Percentiles rank a stretch among this genome's conserved stretches.
Evolutionary conservation across 2,329 filamentous ascomycete genomes (phyloP).

Genomic region (Ophiostoma sp.): DNA sequence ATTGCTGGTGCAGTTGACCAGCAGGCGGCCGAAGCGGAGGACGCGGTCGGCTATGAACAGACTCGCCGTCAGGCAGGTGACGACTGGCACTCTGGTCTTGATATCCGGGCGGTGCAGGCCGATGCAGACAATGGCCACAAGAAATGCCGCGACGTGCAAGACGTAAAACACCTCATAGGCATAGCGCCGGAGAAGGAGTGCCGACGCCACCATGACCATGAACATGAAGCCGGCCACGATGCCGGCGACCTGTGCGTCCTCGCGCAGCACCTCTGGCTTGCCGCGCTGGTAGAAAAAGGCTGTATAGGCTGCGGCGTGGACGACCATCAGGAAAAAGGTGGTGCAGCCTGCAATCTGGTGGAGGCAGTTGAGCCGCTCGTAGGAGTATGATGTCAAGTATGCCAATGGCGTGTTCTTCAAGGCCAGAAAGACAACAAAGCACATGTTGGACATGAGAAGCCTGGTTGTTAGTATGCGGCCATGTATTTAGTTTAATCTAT

Average conservation of each 20-base stretch:
- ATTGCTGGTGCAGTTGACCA: background rate
- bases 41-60: background rate
- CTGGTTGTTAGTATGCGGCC: no score
- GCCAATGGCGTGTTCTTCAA: constrained; percentile 44
- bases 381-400: constrained; percentile 49
- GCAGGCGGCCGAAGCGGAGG: background rate
- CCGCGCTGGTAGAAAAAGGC: constrained; percentile 36
- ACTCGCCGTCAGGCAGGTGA: background rate
- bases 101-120: background rate
- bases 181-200: background rate
- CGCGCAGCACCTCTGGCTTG: constrained; percentile 33
- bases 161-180: background rate
- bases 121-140: background rate
- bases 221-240: constrained; percentile 42
- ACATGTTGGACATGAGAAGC: background rate
- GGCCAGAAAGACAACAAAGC: background rate
- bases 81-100: background rate
- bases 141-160: background rate
- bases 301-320: constrained; percentile 44
- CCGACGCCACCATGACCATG: background rate
- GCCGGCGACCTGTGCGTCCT: constrained; percentile 41
- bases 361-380: constrained; percentile 54
- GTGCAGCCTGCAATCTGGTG: constrained; percentile 50
- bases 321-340: constrained; percentile 41
- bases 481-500: no score